These are phyloP conservation scores for Cymbopogon flexuosus DNA, from an alignment of 202 grass and related monocot species.

Conservation along the genomic window DNA sequence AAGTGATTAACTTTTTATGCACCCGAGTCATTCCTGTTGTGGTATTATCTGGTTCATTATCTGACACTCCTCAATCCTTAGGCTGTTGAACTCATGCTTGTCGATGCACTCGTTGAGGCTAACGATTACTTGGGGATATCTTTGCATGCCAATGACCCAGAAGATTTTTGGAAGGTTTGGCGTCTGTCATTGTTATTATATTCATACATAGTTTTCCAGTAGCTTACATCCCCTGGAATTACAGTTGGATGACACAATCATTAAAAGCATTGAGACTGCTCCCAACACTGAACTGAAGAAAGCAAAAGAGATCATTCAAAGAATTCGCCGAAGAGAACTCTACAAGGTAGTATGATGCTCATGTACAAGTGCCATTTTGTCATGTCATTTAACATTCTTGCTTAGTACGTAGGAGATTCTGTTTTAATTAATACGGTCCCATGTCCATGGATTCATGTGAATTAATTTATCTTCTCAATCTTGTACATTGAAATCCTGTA, in stretches of 20 bases:
- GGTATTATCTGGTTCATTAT: conserved; percentile 12
- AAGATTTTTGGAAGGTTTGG: conserved; percentile 87
- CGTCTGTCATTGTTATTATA: conserved; percentile 8
- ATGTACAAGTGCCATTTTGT: not conserved
- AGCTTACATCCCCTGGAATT: conserved; percentile 22
- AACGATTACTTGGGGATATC: conserved; percentile 78
- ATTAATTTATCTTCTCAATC: not conserved
- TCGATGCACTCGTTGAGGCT: conserved; percentile 71
- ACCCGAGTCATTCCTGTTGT: not conserved
- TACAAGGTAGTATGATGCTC: conserved; percentile 54
- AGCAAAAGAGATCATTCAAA: conserved; percentile 69
- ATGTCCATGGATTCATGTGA: not conserved
- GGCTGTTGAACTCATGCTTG: conserved; percentile 93
- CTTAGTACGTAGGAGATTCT: not conserved
- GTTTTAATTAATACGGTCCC: not conserved
- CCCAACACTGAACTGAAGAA: conserved; percentile 59
- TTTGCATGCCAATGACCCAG: conserved; percentile 62
- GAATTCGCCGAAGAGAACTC: conserved; percentile 77
- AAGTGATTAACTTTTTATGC: not conserved
- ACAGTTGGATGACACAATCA: conserved; percentile 89
- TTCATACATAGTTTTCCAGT: not conserved
- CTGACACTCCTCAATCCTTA: conserved; percentile 34
- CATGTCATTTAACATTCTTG: not conserved
- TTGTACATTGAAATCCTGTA: not conserved
- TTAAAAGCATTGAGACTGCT: conserved; percentile 86